A percentile compares a stretch with the other conserved stretches of the same genome.
phyloP scores from a whole-genome alignment of 2,329 filamentous ascomycete species.

The Aspergillus sergii region DNA sequence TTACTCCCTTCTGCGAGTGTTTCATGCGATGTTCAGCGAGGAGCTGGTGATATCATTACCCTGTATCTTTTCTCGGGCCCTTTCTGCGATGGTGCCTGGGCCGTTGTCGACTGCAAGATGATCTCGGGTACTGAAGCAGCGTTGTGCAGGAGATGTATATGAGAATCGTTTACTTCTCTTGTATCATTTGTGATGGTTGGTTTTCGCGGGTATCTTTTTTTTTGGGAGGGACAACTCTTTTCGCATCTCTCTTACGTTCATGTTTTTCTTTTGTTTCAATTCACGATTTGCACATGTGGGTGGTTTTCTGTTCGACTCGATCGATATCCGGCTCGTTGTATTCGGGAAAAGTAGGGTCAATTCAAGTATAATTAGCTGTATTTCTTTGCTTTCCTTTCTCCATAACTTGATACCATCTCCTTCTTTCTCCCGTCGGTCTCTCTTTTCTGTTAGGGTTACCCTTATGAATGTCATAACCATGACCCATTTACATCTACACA shows the following conservation, averaged over 20 bases:
- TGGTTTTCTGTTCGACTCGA: neutral
- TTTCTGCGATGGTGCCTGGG: neutral
- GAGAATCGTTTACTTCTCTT: neutral
- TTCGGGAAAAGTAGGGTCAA: conserved; percentile 1
- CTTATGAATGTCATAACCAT: neutral
- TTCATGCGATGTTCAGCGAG: conserved; percentile 2
- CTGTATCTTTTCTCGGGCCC: neutral
- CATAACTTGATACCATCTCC: neutral
- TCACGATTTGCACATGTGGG: conserved; percentile 3
- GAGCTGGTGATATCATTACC: conserved; percentile 3
- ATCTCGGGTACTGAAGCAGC: neutral
- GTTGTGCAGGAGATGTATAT: conserved; percentile 1
- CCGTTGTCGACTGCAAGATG: neutral
- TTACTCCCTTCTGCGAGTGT: neutral
- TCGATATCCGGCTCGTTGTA: neutral
- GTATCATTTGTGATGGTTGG: neutral
- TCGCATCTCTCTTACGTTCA: neutral
- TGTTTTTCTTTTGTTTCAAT: neutral
- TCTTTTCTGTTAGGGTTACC: neutral
- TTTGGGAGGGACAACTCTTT: neutral
- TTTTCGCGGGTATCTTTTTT: neutral
- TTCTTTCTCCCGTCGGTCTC: neutral
- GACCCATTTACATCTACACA: too few relatives aligned
- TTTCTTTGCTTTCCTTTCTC: neutral
- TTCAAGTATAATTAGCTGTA: neutral